Base-by-base conservation (phyloP, 139 green algal species). In the Trebouxia sp. region DNA sequence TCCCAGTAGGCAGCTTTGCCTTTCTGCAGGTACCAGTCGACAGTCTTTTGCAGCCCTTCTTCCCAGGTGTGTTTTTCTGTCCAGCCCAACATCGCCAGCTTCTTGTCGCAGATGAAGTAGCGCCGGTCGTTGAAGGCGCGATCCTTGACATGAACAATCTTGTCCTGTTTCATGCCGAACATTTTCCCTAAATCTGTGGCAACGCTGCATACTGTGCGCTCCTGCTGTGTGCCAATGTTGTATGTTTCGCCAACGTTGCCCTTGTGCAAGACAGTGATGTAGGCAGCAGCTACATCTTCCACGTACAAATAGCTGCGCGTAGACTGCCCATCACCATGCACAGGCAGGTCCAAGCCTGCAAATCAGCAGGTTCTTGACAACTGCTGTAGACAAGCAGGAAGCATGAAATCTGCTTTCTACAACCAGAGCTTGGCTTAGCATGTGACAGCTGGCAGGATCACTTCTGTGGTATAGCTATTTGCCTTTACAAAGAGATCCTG, bases 151-250 rank as follows among this genome's bases (percentile, higher is more conserved):
- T 89, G 74, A n/a, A 69, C 56, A 12, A 91, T 62, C 53, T 90
- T 88, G 55, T 79, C 55, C 42, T 66, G 78, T 4, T 78, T 65
- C 74, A 94, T 24, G 7, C 89, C 76, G 48, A 95, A 90, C 39
- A 84, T 42, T 50, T 85, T 77, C 10, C 81, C 80, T 15, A 95
- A 90, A 81, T 94, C 88, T 1, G 45, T 39, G 0, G 90, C 92
- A 38, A 99, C 96, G 47, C 98, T 90, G 50, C 92, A 74, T 51
- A 99, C 95, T 12, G 87, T 94, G 37, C 95, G 89, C 90, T 99
- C 94, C 69, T 90, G 88, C 41, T 97, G 87, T 1, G 93, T 98
- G 35, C 96, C 96, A 51, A 99, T 97, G 92, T 99, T 98, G 91
- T 99, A 99, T 5, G 94, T 85, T 83, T 96, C 89, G 1, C 95